A percentile compares a stretch with the other conserved stretches of the same genome.
These are phyloP conservation scores for Umbellularia californica DNA, from an alignment of 164 flowering plant species.

Conservation along the genomic window DNA sequence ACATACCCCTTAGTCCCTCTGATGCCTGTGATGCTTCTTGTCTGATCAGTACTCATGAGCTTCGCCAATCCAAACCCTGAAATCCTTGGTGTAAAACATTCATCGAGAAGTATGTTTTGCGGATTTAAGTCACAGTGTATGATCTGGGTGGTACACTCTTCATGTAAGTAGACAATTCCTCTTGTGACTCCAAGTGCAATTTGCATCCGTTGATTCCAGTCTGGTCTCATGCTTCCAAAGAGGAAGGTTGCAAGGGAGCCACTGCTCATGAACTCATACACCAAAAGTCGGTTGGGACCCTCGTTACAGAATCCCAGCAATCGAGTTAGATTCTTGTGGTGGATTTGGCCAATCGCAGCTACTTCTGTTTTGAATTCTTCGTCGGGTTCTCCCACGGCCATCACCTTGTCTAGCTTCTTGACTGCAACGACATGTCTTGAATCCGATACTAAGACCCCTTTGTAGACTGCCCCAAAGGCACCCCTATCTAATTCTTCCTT, in stretches of 20 bases:
- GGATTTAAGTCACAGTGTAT: conserved; percentile 28
- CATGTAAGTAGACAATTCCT: conserved; percentile 22
- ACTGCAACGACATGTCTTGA: conserved; percentile 14
- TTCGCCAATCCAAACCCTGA: conserved; percentile 32
- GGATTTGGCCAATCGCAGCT: conserved; percentile 18
- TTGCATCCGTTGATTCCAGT: conserved; percentile 16
- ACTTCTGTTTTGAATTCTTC: conserved; percentile 21
- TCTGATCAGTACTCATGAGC: conserved; percentile 19
- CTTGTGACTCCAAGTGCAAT: conserved; percentile 20
- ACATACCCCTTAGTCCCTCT: conserved; percentile 27
- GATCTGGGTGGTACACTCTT: conserved; percentile 21
- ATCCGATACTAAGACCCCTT: conserved; percentile 8
- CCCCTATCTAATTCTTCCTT: conserved; percentile 14
- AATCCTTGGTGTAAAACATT: conserved; percentile 11
- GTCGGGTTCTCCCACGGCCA: conserved; percentile 1
- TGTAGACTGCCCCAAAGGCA: conserved; percentile 17
- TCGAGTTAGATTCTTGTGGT: conserved; percentile 24
- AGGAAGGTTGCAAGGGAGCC: conserved; percentile 19
- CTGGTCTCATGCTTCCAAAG: conserved; percentile 16
- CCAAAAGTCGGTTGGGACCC: conserved; percentile 15
- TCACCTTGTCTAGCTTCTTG: conserved; percentile 16
- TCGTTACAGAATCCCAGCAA: conserved; percentile 26
- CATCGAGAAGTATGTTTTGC: conserved; percentile 23
- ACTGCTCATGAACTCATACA: conserved; percentile 25
- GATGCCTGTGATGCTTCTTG: conserved; percentile 15